Percentiles rank a stretch among this genome's conserved stretches.
Evolutionary conservation across 2,329 filamentous ascomycete species (phyloP).

Genomic region (Nannizziopsis barbatae): DNA sequence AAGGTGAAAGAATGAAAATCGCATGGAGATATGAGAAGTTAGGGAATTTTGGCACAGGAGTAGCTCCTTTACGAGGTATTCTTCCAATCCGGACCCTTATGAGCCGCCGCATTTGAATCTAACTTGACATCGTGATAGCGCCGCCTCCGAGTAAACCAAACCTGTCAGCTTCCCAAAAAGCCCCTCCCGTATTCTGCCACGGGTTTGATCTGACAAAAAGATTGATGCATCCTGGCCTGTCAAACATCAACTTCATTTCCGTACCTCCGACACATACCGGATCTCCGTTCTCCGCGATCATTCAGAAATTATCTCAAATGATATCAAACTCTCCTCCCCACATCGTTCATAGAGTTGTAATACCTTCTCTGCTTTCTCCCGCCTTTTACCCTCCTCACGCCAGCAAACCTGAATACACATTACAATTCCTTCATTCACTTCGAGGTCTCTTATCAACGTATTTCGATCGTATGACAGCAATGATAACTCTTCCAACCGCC

Average conservation of each 20-base stretch:
- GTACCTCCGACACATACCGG: slow-evolving; percentile 24
- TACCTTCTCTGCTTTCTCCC: slow-evolving; percentile 82
- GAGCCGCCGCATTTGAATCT: neutral
- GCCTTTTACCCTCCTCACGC: slow-evolving; percentile 62
- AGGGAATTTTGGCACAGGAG: slow-evolving; percentile 53
- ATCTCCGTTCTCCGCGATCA: slow-evolving; percentile 54
- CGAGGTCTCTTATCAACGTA: slow-evolving; percentile 62
- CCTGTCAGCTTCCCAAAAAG: slow-evolving; percentile 21
- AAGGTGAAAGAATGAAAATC: slow-evolving; percentile 86
- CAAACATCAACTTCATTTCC: slow-evolving; percentile 44
- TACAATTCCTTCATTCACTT: slow-evolving; percentile 72
- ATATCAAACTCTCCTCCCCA: slow-evolving; percentile 48
- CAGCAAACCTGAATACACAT: slow-evolving; percentile 58
- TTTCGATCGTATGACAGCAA: slow-evolving; percentile 52
- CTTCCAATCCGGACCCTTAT: neutral
- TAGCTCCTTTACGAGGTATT: slow-evolving; percentile 51
- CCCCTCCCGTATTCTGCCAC: slow-evolving; percentile 52
- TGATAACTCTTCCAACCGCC: slow-evolving; percentile 67
- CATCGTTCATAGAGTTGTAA: slow-evolving; percentile 64
- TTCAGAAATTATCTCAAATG: slow-evolving; percentile 47
- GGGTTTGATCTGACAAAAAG: slow-evolving; percentile 60
- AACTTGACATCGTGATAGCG: slow-evolving; percentile 17
- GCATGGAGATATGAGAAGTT: slow-evolving; percentile 92
- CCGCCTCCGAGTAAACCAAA: slow-evolving; percentile 34
- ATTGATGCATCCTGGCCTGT: slow-evolving; percentile 46